Base-by-base conservation (phyloP, 208 protist species). In the Wallacemonas sp. region DNA sequence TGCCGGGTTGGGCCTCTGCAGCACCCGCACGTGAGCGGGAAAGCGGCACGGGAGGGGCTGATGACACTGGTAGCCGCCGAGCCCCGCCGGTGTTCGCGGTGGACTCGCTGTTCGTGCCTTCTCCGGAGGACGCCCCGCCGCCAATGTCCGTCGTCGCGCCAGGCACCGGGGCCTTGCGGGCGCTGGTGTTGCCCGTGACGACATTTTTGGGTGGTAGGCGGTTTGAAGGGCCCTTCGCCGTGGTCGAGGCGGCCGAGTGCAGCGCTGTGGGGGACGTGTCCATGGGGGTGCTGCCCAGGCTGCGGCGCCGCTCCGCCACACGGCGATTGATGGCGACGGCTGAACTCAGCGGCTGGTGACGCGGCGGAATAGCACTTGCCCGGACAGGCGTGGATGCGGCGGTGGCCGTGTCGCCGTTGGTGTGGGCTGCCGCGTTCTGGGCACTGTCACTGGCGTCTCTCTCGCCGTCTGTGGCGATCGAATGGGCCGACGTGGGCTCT, bases 1-100 rank as follows among this genome's bases (percentile, higher is more conserved):
- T n/a, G n/a, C n/a, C n/a, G 68, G 31, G 47, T 41, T 58, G 45
- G 60, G 62, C 49, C 64, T 58, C 34, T 70, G 42, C 8, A 58
- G 54, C 11, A 36, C 26, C 39, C 49, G 30, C 15, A 39, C 51
- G 12, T 22, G 22, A 21, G 17, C 14, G 44, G 9, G 1, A 3
- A 28, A 36, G 27, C 2, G 24, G 39, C 17, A 33, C n/a, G 5
- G 51, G 26, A 14, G 51, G 51, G 15, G 51, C 51, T 2, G 51
- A 58, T 5, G 51, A 34, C n/a, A 19, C 51, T 4, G 51, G 34
- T 28, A 66, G 31, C 33, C 54, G 54, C n/a, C 45, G 34, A 36
- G 34, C 15, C 30, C 22, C 39, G 1, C 24, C 42, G 26, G 27
- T 56, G 17, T 9, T n/a, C n/a, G n/a, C n/a, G n/a, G n/a, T n/a